These are phyloP conservation scores for Leccinum aurantiacum DNA, from an alignment of 768 basidiomycete species.

Conservation along the genomic window DNA sequence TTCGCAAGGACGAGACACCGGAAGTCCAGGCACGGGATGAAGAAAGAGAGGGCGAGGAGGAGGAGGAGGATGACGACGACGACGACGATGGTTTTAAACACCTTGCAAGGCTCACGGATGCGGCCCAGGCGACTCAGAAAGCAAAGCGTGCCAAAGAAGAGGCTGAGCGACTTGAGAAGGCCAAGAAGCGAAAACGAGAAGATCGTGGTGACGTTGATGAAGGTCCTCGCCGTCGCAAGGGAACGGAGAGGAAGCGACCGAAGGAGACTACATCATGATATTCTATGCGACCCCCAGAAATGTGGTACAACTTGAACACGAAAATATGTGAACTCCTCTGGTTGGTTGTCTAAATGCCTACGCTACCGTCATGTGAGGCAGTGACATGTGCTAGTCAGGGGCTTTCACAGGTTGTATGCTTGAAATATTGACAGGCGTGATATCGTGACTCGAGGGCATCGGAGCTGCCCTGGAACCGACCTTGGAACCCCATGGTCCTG, in stretches of 20 bases:
- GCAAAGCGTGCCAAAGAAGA: slow-evolving; percentile 29
- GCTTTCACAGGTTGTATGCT: neutral
- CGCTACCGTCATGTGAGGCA: neutral
- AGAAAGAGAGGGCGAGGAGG: neutral
- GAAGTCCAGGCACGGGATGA: slow-evolving; percentile 19
- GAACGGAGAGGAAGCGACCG: slow-evolving; percentile 13
- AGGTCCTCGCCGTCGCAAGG: slow-evolving; percentile 9
- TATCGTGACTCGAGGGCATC: neutral
- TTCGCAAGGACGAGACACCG: slow-evolving; percentile 15
- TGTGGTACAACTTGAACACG: neutral
- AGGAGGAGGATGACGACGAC: slow-evolving; percentile 21
- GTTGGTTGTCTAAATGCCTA: neutral
- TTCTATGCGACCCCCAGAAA: neutral
- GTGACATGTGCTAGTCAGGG: neutral
- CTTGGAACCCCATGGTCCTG: neutral
- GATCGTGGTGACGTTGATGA: slow-evolving; percentile 8
- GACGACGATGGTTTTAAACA: slow-evolving; percentile 35
- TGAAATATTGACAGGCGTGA: neutral
- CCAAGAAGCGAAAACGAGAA: slow-evolving; percentile 34
- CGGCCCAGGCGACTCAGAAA: slow-evolving; percentile 25
- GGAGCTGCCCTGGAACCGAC: neutral
- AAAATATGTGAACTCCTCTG: neutral
- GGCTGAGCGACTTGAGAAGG: slow-evolving; percentile 28
- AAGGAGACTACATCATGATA: slow-evolving; percentile 14
- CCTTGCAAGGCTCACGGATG: slow-evolving; percentile 33